Percentiles rank a stretch among this genome's conserved stretches.
Evolutionary conservation across 371 early-diverging fungal genomes (phyloP).

Genomic region (Mucor sp.): DNA sequence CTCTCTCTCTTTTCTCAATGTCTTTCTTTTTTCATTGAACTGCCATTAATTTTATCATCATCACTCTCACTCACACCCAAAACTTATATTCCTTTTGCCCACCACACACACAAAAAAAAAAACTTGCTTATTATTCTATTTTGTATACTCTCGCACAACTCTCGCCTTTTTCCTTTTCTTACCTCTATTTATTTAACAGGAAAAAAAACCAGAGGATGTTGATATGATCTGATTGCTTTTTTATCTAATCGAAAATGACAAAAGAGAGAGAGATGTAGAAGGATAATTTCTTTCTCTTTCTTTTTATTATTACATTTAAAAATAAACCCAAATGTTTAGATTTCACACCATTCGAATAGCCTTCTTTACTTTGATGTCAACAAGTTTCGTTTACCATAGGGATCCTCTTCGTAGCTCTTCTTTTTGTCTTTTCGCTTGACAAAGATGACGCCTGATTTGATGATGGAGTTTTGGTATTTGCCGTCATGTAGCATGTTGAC

Average conservation of each 20-base stretch:
- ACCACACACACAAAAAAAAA: neutral
- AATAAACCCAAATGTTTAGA: conserved; percentile 1
- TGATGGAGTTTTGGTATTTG: conserved; percentile 29
- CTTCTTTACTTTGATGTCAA: neutral
- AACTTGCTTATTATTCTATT: neutral
- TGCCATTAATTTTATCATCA: neutral
- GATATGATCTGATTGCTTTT: neutral
- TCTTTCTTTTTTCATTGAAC: conserved; percentile 2
- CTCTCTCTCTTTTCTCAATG: neutral
- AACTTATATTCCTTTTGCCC: neutral
- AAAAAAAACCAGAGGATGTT: neutral
- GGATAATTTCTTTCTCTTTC: neutral
- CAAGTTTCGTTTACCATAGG: conserved; percentile 7
- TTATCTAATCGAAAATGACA: neutral
- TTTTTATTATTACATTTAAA: neutral
- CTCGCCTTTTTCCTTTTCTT: neutral
- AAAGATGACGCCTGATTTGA: conserved; percentile 37
- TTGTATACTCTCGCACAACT: neutral
- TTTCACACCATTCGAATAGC: neutral
- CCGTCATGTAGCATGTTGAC: conserved; percentile 45
- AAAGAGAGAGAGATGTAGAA: neutral
- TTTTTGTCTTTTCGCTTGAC: conserved; percentile 26
- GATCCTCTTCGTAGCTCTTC: conserved; percentile 19
- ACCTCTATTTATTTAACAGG: neutral
- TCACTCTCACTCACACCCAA: neutral